Conservation (phyloP, 2,329 filamentous ascomycete species). For the Dothistroma pini region DNA sequence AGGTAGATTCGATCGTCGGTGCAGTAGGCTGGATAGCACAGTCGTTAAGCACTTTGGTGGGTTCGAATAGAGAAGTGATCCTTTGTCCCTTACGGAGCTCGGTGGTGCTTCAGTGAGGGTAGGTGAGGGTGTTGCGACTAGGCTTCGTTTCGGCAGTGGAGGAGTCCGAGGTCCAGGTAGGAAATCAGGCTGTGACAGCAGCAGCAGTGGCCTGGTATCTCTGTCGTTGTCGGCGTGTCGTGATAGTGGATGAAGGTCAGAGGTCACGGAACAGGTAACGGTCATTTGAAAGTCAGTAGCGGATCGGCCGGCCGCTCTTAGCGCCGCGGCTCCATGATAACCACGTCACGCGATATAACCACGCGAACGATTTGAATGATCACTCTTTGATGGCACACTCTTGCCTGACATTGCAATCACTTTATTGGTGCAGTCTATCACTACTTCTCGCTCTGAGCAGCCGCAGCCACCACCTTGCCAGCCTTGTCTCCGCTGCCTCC, state of each 20-base stretch:
- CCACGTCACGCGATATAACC: neutral
- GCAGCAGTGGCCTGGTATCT: neutral
- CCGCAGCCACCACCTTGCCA: neutral
- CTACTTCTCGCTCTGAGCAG: neutral
- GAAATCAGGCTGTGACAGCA: neutral
- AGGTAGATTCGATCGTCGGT: neutral
- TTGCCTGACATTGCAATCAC: neutral
- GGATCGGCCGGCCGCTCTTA: neutral
- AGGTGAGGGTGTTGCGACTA: neutral
- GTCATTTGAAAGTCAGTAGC: neutral
- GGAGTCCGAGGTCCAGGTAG: neutral
- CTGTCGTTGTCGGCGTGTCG: neutral
- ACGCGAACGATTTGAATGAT: neutral
- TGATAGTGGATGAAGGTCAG: neutral
- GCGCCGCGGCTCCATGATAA: neutral
- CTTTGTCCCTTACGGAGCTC: neutral
- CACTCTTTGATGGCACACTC: neutral
- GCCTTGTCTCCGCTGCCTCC: neutral
- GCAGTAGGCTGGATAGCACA: neutral
- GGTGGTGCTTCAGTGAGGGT: neutral
- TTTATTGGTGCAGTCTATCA: neutral
- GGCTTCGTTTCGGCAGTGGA: neutral
- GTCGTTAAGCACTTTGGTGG: neutral
- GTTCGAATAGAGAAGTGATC: neutral
- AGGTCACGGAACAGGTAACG: neutral